Evolutionary conservation across 805 yeast genomes (phyloP), one percentile per base, ranked within the genome.

Genomic region (Candida insectorum): DNA sequence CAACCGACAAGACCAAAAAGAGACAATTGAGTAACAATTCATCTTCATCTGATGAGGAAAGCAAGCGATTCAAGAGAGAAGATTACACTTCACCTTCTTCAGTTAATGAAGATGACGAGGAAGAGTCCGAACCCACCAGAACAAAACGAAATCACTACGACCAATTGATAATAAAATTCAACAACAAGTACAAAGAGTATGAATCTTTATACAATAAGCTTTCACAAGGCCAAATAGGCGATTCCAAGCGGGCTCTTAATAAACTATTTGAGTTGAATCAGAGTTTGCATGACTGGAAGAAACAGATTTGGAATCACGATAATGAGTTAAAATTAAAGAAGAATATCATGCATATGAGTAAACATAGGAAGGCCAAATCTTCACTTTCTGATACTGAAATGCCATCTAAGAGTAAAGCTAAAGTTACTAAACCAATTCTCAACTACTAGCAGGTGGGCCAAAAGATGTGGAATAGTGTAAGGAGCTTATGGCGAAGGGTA

Each of bases 271-370:
- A 69, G 31, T 48, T 78, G 54, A 84, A 78, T 51, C 66, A 65
- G 20, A 62, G 64, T 26, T 54, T 79, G 31, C 64, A 72, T 13
- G 65, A 65, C 25, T 75, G 81, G 81, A 78, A 78, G 51, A 64
- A 62, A 38, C 62, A 69, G 44, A 58, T 78, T 13, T 75, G 81
- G 81, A 73, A 69, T 30, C 54, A 45, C 31, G 62, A 63, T 37
- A 51, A 54, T 30, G 64, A 61, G 29, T 45, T 45, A 28, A 60
- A 49, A 41, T 44, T 51, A 41, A 61, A 60, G 33, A 43, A 52
- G 20, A 48, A 54, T 9, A 56, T 64, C 31, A 62, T 61, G 69
- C 50, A 48, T 24, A 49, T 65, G 26, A 51, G 60, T n/a, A 60
- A 60, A 41, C 69, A 65, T 47, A 60, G 62, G 33, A 62, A 33